phyloP scores from a whole-genome alignment of 2,329 filamentous ascomycete genomes.

The Trichophyton equinum region DNA sequence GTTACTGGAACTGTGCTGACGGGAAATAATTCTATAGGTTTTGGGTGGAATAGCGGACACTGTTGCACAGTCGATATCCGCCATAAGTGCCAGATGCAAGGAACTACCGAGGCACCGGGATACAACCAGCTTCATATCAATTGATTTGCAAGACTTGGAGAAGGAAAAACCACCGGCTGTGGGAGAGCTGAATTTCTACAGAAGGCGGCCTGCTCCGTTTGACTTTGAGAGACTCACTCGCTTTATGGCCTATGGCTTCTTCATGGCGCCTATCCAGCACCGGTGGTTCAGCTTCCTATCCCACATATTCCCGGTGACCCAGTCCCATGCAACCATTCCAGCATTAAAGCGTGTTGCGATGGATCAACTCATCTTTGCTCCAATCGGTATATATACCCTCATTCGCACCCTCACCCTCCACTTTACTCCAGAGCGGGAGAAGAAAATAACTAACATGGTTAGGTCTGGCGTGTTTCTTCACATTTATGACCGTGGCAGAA shows the following conservation, averaged over 20 bases:
- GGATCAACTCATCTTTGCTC: slow-evolving; percentile 88
- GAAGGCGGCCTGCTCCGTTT: slow-evolving; percentile 62
- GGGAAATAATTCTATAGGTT: slow-evolving; percentile 36
- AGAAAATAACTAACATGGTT: background rate
- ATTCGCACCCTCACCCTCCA: background rate
- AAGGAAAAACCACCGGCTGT: slow-evolving; percentile 58
- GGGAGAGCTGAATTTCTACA: slow-evolving; percentile 53
- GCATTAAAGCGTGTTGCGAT: slow-evolving; percentile 82
- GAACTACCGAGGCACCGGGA: slow-evolving; percentile 44
- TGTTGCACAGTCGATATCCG: slow-evolving; percentile 82
- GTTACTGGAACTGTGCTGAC: background rate
- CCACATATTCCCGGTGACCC: slow-evolving; percentile 69
- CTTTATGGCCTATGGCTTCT: slow-evolving; percentile 95
- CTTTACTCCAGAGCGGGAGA: background rate
- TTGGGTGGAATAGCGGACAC: slow-evolving; percentile 94
- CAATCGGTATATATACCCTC: slow-evolving; percentile 50
- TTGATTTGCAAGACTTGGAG: slow-evolving; percentile 81
- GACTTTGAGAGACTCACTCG: slow-evolving; percentile 89
- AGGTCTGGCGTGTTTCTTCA: slow-evolving; percentile 80
- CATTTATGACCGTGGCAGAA: slow-evolving; percentile 90
- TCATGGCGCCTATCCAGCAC: slow-evolving; percentile 91
- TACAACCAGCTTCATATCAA: slow-evolving; percentile 58
- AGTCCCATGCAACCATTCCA: slow-evolving; percentile 58
- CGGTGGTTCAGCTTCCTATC: slow-evolving; percentile 88
- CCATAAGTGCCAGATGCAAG: slow-evolving; percentile 52